Evolutionary conservation across 129 eudicot genomes (phyloP).

Genomic region (Rutidosis leptorrhynchoides): DNA sequence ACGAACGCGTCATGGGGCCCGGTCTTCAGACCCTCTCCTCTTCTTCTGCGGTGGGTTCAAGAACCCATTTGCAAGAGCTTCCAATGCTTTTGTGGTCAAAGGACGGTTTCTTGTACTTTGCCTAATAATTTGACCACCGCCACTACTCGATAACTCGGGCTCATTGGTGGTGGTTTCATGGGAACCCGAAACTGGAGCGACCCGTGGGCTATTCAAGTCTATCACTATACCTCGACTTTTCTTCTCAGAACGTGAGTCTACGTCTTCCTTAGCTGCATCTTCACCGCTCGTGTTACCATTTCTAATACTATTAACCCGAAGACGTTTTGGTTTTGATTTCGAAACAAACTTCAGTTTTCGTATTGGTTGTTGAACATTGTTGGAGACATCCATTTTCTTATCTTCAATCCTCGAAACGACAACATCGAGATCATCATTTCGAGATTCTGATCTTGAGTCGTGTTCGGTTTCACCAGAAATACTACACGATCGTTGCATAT

Average conservation of each 20-base stretch:
- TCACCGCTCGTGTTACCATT: background rate
- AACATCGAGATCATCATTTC: background rate
- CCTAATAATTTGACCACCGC: background rate
- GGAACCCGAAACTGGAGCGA: conserved; percentile 19
- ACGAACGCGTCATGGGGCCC: conserved; percentile 30
- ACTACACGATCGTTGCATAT: conserved; percentile 4
- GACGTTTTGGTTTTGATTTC: conserved; percentile 10
- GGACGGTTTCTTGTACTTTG: too few relatives aligned
- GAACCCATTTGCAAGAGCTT: conserved; percentile 37
- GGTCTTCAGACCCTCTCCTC: conserved; percentile 19
- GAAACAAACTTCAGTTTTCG: conserved; percentile 19
- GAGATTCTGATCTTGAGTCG: conserved; percentile 12
- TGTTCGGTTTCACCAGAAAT: background rate
- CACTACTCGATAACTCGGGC: background rate
- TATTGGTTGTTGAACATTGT: conserved; percentile 8
- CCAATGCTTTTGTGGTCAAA: too few relatives aligned
- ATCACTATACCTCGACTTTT: conserved; percentile 20
- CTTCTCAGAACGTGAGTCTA: conserved; percentile 2
- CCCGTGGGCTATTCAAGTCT: conserved; percentile 41
- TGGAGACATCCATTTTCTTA: background rate
- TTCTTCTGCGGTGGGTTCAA: conserved; percentile 32
- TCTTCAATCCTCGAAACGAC: conserved; percentile 9
- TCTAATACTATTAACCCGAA: background rate
- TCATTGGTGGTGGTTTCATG: too few relatives aligned
- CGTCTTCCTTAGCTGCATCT: conserved; percentile 7